Percentiles rank a stretch among this genome's conserved stretches.
Conservation (phyloP, 169 alveolate species). For the Cryptosporidium baileyi region DNA sequence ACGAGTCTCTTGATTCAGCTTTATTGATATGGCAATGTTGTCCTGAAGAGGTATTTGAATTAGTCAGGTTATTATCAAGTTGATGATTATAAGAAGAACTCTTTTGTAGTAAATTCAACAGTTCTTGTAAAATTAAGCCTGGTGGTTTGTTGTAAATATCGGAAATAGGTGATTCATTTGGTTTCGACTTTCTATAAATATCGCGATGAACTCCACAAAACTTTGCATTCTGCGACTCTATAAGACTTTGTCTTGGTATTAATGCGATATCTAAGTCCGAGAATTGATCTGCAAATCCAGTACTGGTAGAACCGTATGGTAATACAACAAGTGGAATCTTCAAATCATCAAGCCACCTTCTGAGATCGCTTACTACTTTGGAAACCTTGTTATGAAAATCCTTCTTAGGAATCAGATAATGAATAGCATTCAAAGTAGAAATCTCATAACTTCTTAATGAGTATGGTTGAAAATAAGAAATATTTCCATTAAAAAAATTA, state of each 20-base stretch:
- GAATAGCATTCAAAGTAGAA: constrained; percentile 25
- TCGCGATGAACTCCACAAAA: too few relatives aligned
- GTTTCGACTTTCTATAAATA: neutral
- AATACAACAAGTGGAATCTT: constrained; percentile 46
- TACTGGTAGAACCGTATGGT: constrained; percentile 67
- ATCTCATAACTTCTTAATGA: constrained; percentile 52
- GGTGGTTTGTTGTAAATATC: constrained; percentile 35
- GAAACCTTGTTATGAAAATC: constrained; percentile 6
- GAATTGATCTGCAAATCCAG: constrained; percentile 68
- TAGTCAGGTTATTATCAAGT: neutral
- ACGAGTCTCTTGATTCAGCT: neutral
- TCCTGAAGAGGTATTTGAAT: constrained; percentile 4
- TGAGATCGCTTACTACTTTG: constrained; percentile 21
- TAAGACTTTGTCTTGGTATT: constrained; percentile 12
- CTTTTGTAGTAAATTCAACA: constrained; percentile 2
- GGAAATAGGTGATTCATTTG: constrained; percentile 6
- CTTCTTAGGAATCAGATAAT: constrained; percentile 46
- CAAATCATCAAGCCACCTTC: constrained; percentile 24
- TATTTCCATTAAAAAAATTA: neutral
- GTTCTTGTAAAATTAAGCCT: constrained; percentile 58
- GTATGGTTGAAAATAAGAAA: constrained; percentile 38
- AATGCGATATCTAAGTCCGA: constrained; percentile 59
- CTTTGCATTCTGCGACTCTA: neutral
- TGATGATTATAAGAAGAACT: neutral
- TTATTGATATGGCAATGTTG: neutral